phyloP scores from a whole-genome alignment of 202 grass and related monocot species.

The Tripidium arundinaceum region DNA sequence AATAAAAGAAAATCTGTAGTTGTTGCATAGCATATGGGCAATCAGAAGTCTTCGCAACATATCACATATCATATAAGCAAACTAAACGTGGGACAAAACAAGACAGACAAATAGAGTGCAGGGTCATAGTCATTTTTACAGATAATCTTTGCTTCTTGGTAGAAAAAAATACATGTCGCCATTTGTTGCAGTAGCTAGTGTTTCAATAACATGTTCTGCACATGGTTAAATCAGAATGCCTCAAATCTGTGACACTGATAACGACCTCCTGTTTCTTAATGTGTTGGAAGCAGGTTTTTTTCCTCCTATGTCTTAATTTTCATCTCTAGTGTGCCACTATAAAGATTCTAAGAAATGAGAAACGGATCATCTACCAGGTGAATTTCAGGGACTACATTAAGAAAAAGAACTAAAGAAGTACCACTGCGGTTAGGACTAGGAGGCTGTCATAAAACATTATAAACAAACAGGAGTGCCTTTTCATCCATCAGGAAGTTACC shows the following conservation, averaged over 20 bases:
- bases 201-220: neutral
- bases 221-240: neutral
- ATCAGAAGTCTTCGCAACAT: neutral
- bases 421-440: neutral
- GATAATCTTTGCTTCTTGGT: neutral
- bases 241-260: neutral
- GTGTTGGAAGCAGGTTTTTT: neutral
- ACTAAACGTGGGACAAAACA: neutral
- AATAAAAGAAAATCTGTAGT: neutral
- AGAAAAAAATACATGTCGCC: neutral
- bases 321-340: neutral
- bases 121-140: neutral
- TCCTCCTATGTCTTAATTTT: neutral
- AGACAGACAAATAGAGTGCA: neutral
- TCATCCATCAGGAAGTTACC: constrained; percentile 41
- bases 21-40: neutral
- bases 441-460: neutral
- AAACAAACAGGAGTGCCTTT: neutral
- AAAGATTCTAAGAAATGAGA: neutral
- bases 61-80: neutral
- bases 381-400: neutral
- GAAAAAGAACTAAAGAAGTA: neutral
- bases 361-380: constrained; percentile 13
- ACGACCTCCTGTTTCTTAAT: neutral
- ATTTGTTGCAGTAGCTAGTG: neutral